Percentiles rank a stretch among this genome's conserved stretches.
Evolutionary conservation across 2,329 filamentous ascomycete species (phyloP).

Genomic region (Fusarium sp.): DNA sequence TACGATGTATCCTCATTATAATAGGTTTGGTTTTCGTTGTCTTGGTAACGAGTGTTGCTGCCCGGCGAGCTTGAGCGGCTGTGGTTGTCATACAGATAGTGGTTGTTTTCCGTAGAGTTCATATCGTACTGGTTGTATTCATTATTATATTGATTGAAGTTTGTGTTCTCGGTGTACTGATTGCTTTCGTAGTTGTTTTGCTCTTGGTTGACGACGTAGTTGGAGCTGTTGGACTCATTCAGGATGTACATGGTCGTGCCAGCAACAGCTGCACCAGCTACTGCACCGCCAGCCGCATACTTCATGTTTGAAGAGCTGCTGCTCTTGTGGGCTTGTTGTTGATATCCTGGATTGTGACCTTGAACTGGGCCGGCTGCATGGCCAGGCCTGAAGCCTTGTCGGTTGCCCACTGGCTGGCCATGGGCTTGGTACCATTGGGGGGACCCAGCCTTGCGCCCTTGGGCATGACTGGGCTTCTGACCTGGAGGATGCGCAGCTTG

Average conservation of each 20-base stretch:
- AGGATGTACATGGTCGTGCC: conserved; percentile 11
- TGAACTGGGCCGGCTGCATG: not conserved
- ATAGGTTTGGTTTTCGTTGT: not conserved
- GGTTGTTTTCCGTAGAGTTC: not conserved
- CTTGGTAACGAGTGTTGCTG: not conserved
- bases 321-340: conserved; percentile 6
- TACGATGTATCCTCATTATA: not conserved
- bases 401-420: not conserved
- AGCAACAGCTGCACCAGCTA: not conserved
- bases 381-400: conserved; percentile 2
- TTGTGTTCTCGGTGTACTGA: not conserved
- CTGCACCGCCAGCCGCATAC: conserved; percentile 7
- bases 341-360: not conserved
- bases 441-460: no score
- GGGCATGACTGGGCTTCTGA: conserved; percentile 5
- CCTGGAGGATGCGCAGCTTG: conserved; percentile 11
- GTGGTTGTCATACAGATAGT: conserved; percentile 1
- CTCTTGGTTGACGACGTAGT: conserved; percentile 10
- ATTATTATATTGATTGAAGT: not conserved
- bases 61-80: not conserved
- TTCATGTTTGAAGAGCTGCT: conserved; percentile 13
- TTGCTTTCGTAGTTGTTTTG: conserved; percentile 19
- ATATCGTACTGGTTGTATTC: conserved; percentile 1
- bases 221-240: conserved; percentile 17
- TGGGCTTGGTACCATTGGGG: conserved; percentile 6